phyloP scores from a whole-genome alignment of 73 alveolate genomes.

The Paraurostyla sp. region DNA sequence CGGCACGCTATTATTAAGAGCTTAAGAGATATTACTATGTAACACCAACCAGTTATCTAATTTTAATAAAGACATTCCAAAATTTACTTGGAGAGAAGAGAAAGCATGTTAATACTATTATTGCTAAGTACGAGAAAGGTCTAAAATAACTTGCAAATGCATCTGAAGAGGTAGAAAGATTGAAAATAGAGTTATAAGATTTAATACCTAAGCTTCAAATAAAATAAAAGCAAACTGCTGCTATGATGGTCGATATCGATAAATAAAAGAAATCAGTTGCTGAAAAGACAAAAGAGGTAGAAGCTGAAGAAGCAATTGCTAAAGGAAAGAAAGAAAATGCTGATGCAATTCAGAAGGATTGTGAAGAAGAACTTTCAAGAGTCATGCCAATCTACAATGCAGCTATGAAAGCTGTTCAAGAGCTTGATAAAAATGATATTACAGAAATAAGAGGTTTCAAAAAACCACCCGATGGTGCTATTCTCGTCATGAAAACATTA shows the following conservation, averaged over 20 bases:
- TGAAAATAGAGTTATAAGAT: conserved; percentile 88
- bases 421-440: conserved; percentile 84
- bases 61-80: conserved; percentile 95
- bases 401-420: conserved; percentile 86
- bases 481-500: conserved; percentile 73
- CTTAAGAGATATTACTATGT: conserved; percentile 98
- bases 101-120: conserved; percentile 77
- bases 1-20: conserved; percentile 91
- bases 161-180: conserved; percentile 85
- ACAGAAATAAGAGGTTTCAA: conserved; percentile 89
- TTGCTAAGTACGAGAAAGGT: conserved; percentile 88
- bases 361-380: conserved; percentile 81
- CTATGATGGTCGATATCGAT: conserved; percentile 80
- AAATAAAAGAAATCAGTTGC: conserved; percentile 84
- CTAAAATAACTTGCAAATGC: conserved; percentile 91
- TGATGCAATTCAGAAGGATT: conserved; percentile 80
- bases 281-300: conserved; percentile 78
- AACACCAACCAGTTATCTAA: conserved; percentile 98
- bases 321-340: conserved; percentile 83
- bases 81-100: conserved; percentile 88
- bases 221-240: conserved; percentile 77
- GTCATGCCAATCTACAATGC: conserved; percentile 85
- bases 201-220: conserved; percentile 89
- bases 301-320: conserved; percentile 82
- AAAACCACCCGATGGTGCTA: conserved; percentile 89